These are phyloP conservation scores for Chaetomiaceae sp. DNA, from an alignment of 2,329 filamentous ascomycete genomes.

Conservation along the genomic window DNA sequence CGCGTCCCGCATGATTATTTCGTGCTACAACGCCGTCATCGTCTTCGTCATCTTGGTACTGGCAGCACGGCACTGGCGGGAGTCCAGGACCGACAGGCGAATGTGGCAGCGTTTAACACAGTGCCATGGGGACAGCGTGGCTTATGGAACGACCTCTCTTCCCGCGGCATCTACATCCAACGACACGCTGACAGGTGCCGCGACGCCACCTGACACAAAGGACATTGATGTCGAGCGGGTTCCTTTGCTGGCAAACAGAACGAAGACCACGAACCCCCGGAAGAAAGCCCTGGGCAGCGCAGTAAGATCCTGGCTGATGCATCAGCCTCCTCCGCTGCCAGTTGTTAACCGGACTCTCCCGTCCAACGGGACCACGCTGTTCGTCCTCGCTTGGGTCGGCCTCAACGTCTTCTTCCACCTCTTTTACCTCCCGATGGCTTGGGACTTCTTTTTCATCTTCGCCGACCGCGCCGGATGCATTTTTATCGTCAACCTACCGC, in stretches of 20 bases:
- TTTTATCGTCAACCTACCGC: constrained; percentile 44
- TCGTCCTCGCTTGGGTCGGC: constrained; percentile 46
- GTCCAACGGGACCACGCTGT: constrained; percentile 50
- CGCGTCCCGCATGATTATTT: constrained; percentile 31
- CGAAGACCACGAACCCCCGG: neutral
- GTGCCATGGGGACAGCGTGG: too few relatives aligned
- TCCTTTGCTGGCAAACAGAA: constrained; percentile 28
- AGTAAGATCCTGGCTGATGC: constrained; percentile 38
- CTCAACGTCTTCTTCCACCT: constrained; percentile 56
- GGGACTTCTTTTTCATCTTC: constrained; percentile 51
- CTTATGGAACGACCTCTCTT: constrained; percentile 10
- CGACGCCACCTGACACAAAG: constrained; percentile 27
- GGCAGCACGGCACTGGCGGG: constrained; percentile 27
- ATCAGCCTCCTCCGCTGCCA: constrained; percentile 54
- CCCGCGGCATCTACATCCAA: constrained; percentile 31
- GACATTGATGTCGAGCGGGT: constrained; percentile 33
- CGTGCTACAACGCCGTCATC: constrained; percentile 34
- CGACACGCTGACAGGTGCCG: constrained; percentile 29
- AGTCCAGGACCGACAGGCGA: constrained; percentile 21
- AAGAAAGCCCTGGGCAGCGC: neutral
- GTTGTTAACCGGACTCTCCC: constrained; percentile 54
- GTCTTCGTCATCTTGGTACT: constrained; percentile 29
- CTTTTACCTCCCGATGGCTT: constrained; percentile 44
- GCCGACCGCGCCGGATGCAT: constrained; percentile 53
- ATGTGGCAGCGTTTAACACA: constrained; percentile 22